Evolutionary conservation across 495 filamentous ascomycete genomes (phyloP).

Genomic region (Extremus antarcticus): DNA sequence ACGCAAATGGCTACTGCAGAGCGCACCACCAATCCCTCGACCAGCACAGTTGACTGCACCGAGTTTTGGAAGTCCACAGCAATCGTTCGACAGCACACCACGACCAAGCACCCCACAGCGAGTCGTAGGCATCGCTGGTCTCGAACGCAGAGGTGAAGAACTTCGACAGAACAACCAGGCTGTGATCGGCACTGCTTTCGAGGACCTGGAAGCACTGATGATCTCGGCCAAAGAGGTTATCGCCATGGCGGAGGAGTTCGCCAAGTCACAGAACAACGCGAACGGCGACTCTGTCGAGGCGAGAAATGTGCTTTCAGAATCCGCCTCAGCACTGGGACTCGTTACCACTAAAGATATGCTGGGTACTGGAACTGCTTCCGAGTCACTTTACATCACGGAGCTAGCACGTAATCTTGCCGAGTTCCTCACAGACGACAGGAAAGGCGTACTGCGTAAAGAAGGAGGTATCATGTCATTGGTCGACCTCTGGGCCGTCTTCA

Average conservation of each 20-base stretch:
- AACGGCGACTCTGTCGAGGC: slow-evolving; percentile 49
- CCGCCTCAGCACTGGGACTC: slow-evolving; percentile 73
- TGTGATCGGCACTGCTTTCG: slow-evolving; percentile 88
- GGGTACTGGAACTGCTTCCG: slow-evolving; percentile 40
- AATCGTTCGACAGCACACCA: neutral
- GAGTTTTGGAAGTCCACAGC: neutral
- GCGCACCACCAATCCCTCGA: slow-evolving; percentile 78
- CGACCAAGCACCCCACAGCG: slow-evolving; percentile 48
- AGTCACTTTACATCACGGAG: slow-evolving; percentile 58
- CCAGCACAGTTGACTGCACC: slow-evolving; percentile 24
- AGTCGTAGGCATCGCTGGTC: slow-evolving; percentile 79
- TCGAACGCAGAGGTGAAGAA: slow-evolving; percentile 74
- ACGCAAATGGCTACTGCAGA: slow-evolving; percentile 89
- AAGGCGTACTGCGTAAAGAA: slow-evolving; percentile 68
- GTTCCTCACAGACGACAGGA: slow-evolving; percentile 81
- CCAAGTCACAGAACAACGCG: slow-evolving; percentile 42
- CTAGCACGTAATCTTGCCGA: slow-evolving; percentile 83
- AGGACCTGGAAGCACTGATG: slow-evolving; percentile 94
- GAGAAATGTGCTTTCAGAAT: slow-evolving; percentile 66
- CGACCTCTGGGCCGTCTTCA: slow-evolving; percentile 95
- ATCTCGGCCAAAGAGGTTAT: slow-evolving; percentile 92
- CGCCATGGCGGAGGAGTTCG: slow-evolving; percentile 80
- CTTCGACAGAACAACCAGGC: slow-evolving; percentile 82
- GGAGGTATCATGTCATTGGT: slow-evolving; percentile 92
- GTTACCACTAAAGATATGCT: slow-evolving; percentile 92